phyloP scores from a whole-genome alignment of 169 alveolate genomes.

The Perkinsus olseni region DNA sequence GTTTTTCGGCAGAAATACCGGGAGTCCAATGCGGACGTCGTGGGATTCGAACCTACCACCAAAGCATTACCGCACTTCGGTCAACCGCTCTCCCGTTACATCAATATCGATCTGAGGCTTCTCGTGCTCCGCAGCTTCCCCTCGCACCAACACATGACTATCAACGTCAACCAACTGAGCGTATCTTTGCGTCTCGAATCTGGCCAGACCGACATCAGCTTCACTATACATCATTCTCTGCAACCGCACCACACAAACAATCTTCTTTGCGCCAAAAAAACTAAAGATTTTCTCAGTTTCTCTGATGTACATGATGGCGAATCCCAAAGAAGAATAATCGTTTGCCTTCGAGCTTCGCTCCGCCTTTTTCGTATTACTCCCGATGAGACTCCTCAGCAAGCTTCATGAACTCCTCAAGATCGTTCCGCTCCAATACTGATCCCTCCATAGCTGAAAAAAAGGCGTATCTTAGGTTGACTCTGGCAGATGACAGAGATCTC shows the following conservation, averaged over 20 bases:
- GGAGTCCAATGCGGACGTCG: not conserved
- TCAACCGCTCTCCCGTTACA: not conserved
- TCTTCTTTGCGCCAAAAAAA: no score
- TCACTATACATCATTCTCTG: no score
- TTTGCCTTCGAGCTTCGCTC: not conserved
- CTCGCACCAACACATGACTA: not conserved
- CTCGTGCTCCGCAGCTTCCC: not conserved
- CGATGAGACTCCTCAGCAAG: not conserved
- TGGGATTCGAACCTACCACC: not conserved
- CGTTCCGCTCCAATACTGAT: not conserved
- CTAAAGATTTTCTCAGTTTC: no score
- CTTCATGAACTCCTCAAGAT: not conserved
- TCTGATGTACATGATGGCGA: no score
- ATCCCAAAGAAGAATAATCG: no score
- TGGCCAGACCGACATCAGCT: no score
- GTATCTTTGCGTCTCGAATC: not conserved
- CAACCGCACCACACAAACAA: no score
- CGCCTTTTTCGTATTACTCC: not conserved
- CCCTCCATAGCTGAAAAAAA: not conserved
- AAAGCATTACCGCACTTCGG: not conserved
- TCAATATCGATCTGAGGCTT: not conserved
- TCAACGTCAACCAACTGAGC: not conserved
- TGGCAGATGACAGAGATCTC: no score
- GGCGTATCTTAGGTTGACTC: not conserved
- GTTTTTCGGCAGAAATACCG: constrained; percentile 20